Evolutionary conservation across 2,329 filamentous ascomycete species (phyloP), one percentile per base, ranked within the genome.

Genomic region (Arthroderma sp.): DNA sequence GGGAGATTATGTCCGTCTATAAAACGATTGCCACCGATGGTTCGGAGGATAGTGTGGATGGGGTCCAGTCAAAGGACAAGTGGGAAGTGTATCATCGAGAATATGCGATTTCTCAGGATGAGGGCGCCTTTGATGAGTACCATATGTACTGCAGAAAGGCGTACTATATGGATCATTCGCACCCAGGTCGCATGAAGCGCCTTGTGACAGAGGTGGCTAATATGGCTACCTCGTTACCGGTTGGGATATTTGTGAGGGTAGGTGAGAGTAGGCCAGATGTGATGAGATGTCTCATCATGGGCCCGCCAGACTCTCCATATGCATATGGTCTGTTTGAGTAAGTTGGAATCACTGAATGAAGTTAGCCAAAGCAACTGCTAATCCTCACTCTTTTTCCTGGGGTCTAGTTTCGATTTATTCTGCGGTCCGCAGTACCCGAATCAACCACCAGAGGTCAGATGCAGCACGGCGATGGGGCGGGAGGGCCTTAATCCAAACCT

Each of bases 281-380:
- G n/a, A 65, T 75, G 56, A 74, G 73, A 53, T 55, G 66, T 15
- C 45, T 73, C 27, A 72, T 77, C 40, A 58, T 70, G 15, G 73
- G 73, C 0, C 70, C 73, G 0, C 51, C 52, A 4, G 68, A 58
- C 9, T 75, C 71, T 5, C 73, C 73, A 9, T 76, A 77, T 54
- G 71, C 71, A 50, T 61, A 70, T 36, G 73, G 73, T 0, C 52
- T 75, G 3, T 76, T 74, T 51, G 72, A 75, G 50, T 55, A 50
- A 48, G 53, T 40, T 37, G 40, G 6, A 4, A 5, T 3, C 29
- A 27, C 6, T 2, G 4, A 22, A 4, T 27, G 8, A 22, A 22
- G 3, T 3, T 22, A 22, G 15, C 15, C 3, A 22, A 22, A 3
- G 15, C 15, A 22, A 1, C 15, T 15, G 8, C 10, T 6, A 6